These are phyloP conservation scores for Epichloe sylvatica DNA, from an alignment of 2,329 filamentous ascomycete genomes.

Conservation along the genomic window DNA sequence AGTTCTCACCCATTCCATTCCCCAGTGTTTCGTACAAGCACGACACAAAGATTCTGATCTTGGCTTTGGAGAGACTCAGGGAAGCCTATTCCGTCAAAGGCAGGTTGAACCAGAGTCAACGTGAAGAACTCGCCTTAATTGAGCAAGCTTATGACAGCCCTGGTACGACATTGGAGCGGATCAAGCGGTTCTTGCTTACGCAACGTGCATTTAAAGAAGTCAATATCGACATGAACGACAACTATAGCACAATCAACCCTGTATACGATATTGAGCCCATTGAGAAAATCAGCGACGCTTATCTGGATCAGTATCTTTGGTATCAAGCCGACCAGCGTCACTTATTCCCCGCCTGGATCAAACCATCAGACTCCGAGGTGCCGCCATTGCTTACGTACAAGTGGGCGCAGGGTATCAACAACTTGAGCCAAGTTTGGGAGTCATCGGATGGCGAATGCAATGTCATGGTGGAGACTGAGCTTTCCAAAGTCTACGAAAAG, in stretches of 20 bases:
- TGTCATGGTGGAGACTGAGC: conserved; percentile 93
- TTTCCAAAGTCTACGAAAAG: conserved; percentile 99
- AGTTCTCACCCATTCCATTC: conserved; percentile 97
- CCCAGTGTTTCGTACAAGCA: conserved; percentile 99
- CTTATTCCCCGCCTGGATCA: conserved; percentile 97
- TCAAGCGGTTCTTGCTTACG: conserved; percentile 93
- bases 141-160: conserved; percentile 98
- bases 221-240: conserved; percentile 99
- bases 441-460: conserved; percentile 90
- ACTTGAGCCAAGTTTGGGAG: conserved; percentile 89
- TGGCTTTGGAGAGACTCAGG: conserved; percentile 80
- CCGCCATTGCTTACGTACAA: conserved; percentile 92
- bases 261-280: conserved; percentile 98
- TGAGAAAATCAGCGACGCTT: conserved; percentile 98
- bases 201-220: conserved; percentile 99
- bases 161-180: conserved; percentile 85
- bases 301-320: conserved; percentile 97
- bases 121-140: conserved; percentile 90
- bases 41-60: conserved; percentile 95
- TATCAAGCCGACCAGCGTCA: conserved; percentile 97
- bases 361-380: conserved; percentile 95
- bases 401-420: conserved; percentile 99
- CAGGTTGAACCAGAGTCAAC: conserved; percentile 88
- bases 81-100: conserved; percentile 98
- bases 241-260: conserved; percentile 97